These are phyloP conservation scores for Zhuliangozyma blackwelliae DNA, from an alignment of 1,139 yeast species.

Conservation along the genomic window DNA sequence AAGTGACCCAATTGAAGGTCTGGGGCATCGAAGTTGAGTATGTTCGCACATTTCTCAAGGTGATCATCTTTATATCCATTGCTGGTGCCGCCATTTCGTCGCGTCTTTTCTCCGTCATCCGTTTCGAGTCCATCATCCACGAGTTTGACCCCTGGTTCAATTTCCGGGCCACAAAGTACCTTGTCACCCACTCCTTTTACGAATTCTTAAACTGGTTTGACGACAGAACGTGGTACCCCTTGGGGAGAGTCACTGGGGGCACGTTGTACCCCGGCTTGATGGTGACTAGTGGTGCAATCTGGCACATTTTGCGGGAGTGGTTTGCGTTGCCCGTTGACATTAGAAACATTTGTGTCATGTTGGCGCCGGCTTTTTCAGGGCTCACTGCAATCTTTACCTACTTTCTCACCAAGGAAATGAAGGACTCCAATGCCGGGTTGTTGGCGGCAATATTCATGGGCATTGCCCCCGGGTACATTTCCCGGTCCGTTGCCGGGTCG, in stretches of 20 bases:
- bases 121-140: constrained; percentile 95
- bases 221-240: constrained; percentile 98
- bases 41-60: constrained; percentile 51
- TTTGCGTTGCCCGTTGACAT: constrained; percentile 85
- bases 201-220: constrained; percentile 98
- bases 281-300: constrained; percentile 92
- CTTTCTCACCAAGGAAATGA: constrained; percentile 83
- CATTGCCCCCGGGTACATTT: constrained; percentile 97
- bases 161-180: constrained; percentile 88
- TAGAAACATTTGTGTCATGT: constrained; percentile 89
- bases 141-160: constrained; percentile 99
- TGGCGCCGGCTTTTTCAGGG: constrained; percentile 96
- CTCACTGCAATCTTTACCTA: constrained; percentile 92
- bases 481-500: constrained; percentile 97
- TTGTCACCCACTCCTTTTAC: constrained; percentile 78
- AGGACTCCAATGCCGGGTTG: constrained; percentile 85
- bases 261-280: constrained; percentile 96
- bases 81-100: constrained; percentile 91
- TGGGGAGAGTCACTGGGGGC: constrained; percentile 99
- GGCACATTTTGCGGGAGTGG: constrained; percentile 63
- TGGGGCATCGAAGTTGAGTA: constrained; percentile 38
- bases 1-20: constrained; percentile 18
- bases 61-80: constrained; percentile 62
- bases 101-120: constrained; percentile 72
- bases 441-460: constrained; percentile 94